phyloP scores from a whole-genome alignment of 768 basidiomycete genomes.

The Fistulinella prunicolor region DNA sequence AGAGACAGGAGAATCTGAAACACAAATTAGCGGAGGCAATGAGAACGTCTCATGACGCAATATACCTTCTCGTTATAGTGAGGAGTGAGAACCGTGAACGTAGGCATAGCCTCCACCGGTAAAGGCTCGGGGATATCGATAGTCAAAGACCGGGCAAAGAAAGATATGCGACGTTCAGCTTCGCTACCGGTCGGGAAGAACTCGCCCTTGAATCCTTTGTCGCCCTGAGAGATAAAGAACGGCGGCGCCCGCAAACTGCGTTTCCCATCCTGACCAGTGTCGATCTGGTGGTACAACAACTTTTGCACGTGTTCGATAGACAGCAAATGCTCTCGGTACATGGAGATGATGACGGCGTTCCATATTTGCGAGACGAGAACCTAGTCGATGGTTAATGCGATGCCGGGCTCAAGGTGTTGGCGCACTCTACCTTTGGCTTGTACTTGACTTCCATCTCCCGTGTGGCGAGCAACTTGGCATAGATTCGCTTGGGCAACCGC shows the following conservation, averaged over 20 bases:
- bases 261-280: conserved; percentile 76
- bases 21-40: conserved; percentile 3
- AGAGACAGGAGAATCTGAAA: conserved; percentile 86
- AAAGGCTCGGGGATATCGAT: conserved; percentile 91
- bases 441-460: conserved; percentile 97
- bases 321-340: conserved; percentile 98
- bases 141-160: conserved; percentile 97
- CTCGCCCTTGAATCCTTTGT: conserved; percentile 78
- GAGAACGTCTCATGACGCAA: neutral
- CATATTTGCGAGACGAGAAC: conserved; percentile 98
- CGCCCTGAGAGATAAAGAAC: conserved; percentile 96
- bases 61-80: conserved; percentile 96
- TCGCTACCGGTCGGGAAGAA: conserved; percentile 96
- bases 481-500: conserved; percentile 93
- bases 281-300: conserved; percentile 95
- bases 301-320: conserved; percentile 99
- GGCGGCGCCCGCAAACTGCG: conserved; percentile 92
- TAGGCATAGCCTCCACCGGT: conserved; percentile 99
- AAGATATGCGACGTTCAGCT: conserved; percentile 96
- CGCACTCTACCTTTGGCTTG: conserved; percentile 85
- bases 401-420: neutral
- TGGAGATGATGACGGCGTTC: conserved; percentile 99
- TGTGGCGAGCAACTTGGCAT: conserved; percentile 91
- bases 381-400: conserved; percentile 36
- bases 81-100: conserved; percentile 96